Evolutionary conservation across 768 basidiomycete genomes (phyloP).

Genomic region (Lactarius indigo): DNA sequence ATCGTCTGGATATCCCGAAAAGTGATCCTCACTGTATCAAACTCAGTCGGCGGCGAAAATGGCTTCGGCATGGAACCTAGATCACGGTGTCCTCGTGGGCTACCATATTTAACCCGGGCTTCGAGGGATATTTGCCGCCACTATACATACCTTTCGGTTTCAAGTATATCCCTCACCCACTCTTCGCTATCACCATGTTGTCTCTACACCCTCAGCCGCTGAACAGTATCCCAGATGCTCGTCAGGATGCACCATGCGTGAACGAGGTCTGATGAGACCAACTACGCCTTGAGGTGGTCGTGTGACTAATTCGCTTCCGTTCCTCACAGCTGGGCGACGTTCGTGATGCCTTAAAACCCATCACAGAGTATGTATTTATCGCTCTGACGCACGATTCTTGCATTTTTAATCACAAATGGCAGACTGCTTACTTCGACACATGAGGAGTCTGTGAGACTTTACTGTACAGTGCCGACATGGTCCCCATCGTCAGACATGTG

Average conservation of each 20-base stretch:
- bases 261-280: constrained; percentile 19
- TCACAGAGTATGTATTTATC: constrained; percentile 48
- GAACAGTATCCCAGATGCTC: neutral
- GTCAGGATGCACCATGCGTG: constrained; percentile 1
- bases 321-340: constrained; percentile 46
- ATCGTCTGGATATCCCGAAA: neutral
- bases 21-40: neutral
- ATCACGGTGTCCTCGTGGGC: neutral
- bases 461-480: constrained; percentile 70
- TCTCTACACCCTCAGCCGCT: constrained; percentile 10
- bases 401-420: constrained; percentile 4
- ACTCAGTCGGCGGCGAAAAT: neutral
- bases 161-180: neutral
- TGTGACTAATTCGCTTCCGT: constrained; percentile 13
- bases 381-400: neutral
- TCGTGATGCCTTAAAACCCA: constrained; percentile 56
- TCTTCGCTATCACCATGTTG: constrained; percentile 7
- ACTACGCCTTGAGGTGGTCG: neutral
- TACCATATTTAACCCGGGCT: neutral
- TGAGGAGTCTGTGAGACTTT: constrained; percentile 45
- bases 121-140: constrained; percentile 17
- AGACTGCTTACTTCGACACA: constrained; percentile 51
- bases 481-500: constrained; percentile 54
- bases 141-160: neutral
- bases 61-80: constrained; percentile 4